Base-by-base conservation (phyloP, 345 rosid species). In the Adansonia digitata region DNA sequence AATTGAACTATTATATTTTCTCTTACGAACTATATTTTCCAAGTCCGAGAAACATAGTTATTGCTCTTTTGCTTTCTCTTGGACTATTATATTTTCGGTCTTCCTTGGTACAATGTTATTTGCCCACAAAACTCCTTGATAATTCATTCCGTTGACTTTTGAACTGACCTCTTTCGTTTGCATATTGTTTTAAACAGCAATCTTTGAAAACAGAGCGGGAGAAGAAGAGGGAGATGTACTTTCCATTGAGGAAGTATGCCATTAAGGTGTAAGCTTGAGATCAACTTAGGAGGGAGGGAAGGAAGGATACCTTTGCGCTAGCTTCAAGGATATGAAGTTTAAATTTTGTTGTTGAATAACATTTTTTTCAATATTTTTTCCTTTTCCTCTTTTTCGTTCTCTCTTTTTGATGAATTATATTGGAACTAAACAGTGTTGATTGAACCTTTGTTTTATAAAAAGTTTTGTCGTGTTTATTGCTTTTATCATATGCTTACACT, bases 191-290 rank as follows among this genome's bases (percentile, higher is more conserved):
- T 34, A 34, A 40, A 73, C 74, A 90, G 89, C 65, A 66, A 77
- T 90, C 92, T 5, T 51, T 90, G 85, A 90, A 88, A 82, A 88
- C 92, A 0, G 88, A 85, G 76, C 84, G 89, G 0, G 90, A 90
- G 80, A 85, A 84, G 88, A 86, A 35, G 92, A 86, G 74, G 40
- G 92, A 86, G 74, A 85, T 88, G 82, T 86, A 90, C 80, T 90
- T 83, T 67, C 94, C 92, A 0, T 78, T n/a, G n/a, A n/a, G n/a
- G n/a, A n/a, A n/a, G n/a, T n/a, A n/a, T n/a, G n/a, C n/a, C n/a
- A n/a, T n/a, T n/a, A n/a, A n/a, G n/a, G 86, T 79, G 26, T 85
- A 83, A 70, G 64, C n/a, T 15, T 15, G 51, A 18, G 48, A 35
- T 62, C 52, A 39, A 51, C 35, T 12, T 24, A 34, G 69, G 1